Percentiles rank a stretch among this genome's conserved stretches.
These are phyloP conservation scores for Cystofilobasidium capitatum DNA, from an alignment of 768 basidiomycete genomes.

Conservation along the genomic window DNA sequence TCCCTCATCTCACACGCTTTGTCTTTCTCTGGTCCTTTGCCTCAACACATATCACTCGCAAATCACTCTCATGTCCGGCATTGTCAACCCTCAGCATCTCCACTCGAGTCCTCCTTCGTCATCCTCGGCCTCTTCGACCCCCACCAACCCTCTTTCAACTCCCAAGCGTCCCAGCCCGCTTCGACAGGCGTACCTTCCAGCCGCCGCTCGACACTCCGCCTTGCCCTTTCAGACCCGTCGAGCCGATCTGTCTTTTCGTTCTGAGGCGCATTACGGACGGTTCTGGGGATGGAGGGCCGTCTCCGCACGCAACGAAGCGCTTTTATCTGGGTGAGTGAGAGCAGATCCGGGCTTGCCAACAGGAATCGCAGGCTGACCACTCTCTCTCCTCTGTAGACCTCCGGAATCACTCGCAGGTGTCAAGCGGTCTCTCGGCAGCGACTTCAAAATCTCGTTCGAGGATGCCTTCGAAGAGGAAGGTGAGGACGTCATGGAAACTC, in stretches of 20 bases:
- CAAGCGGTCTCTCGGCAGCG: too few species aligned
- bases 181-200: constrained; percentile 3
- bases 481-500: too few species aligned
- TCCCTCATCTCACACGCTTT: not conserved
- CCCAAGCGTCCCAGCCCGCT: not conserved
- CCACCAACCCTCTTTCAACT: not conserved
- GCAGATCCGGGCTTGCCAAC: not conserved
- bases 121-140: not conserved
- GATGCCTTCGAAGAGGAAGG: too few species aligned
- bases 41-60: not conserved
- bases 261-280: not conserved
- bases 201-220: not conserved
- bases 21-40: not conserved
- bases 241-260: not conserved
- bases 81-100: too few species aligned
- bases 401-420: too few species aligned
- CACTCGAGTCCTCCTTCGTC: too few species aligned
- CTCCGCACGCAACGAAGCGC: not conserved
- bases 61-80: too few species aligned
- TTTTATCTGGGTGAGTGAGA: not conserved
- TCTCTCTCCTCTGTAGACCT: too few species aligned
- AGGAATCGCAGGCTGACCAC: too few species aligned
- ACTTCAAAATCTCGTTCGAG: too few species aligned
- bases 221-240: not conserved
- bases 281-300: not conserved